These are phyloP conservation scores for Pinus taeda DNA, from an alignment of 75 land plant genomes.

Conservation along the genomic window DNA sequence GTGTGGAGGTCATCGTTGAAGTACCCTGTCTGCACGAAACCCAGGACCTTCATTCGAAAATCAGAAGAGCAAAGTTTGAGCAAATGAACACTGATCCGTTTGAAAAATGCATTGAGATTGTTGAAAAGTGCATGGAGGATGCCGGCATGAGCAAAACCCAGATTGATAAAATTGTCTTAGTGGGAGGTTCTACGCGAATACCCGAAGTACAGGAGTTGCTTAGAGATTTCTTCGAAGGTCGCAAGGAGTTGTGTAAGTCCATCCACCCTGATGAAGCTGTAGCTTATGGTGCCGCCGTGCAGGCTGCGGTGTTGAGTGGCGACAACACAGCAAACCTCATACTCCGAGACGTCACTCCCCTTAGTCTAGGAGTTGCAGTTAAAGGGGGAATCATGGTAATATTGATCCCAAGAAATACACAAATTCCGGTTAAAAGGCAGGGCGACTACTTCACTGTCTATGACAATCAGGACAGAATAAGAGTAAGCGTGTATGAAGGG, in stretches of 20 bases:
- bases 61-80: constrained; percentile 29
- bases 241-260: constrained; percentile 17
- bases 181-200: constrained; percentile 26
- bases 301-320: constrained; percentile 21
- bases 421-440: neutral
- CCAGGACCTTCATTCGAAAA: constrained; percentile 15
- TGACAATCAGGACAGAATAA: constrained; percentile 1
- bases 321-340: constrained; percentile 12
- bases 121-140: constrained; percentile 8
- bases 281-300: constrained; percentile 25
- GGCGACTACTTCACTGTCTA: rapidly evolving
- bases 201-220: constrained; percentile 26
- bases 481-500: constrained; percentile 21
- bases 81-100: constrained; percentile 18
- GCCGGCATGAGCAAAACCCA: constrained; percentile 12
- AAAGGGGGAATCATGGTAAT: constrained; percentile 26
- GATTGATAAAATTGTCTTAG: constrained; percentile 18
- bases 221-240: constrained; percentile 17
- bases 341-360: constrained; percentile 28
- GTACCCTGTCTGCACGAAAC: constrained; percentile 10
- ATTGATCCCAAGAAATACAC: constrained; percentile 29
- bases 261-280: constrained; percentile 16
- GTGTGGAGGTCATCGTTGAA: constrained; percentile 25
- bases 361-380: constrained; percentile 23
- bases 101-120: constrained; percentile 26